Conservation (phyloP, 192 early-diverging fungal genomes). For the Coemansia sp. region DNA sequence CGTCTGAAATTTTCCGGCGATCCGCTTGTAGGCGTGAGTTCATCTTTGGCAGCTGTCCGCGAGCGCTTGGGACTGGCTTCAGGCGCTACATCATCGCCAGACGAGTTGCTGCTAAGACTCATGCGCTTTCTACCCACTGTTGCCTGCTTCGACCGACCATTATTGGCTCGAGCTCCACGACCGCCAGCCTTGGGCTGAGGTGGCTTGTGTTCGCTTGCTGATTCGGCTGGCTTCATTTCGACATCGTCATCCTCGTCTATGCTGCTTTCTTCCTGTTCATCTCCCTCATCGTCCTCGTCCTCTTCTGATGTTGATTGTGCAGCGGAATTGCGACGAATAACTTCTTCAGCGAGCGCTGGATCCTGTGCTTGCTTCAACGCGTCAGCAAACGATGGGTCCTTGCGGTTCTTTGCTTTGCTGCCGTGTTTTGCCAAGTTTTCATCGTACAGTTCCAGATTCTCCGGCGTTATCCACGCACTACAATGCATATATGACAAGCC, state of each 20-base stretch:
- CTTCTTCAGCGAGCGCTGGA: constrained; percentile 39
- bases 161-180: constrained; percentile 10
- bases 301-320: constrained; percentile 28
- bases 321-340: constrained; percentile 47
- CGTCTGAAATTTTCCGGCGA: constrained; percentile 18
- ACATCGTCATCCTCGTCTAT: constrained; percentile 53
- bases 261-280: constrained; percentile 52
- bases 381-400: constrained; percentile 51
- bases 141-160: constrained; percentile 19
- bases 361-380: constrained; percentile 54
- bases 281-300: constrained; percentile 57
- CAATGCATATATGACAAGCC: not conserved
- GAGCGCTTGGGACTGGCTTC: constrained; percentile 44
- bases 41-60: constrained; percentile 24
- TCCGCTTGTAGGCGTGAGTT: constrained; percentile 10
- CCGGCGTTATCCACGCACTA: constrained; percentile 54
- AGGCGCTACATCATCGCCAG: constrained; percentile 30
- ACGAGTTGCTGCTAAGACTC: constrained; percentile 33
- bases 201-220: constrained; percentile 7
- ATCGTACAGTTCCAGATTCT: constrained; percentile 52
- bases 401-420: constrained; percentile 51
- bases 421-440: constrained; percentile 46
- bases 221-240: constrained; percentile 36
- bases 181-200: constrained; percentile 11
- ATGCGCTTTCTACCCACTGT: constrained; percentile 33